Conservation (phyloP, 2,329 filamentous ascomycete genomes). For the Nothomitra cinnamomea region DNA sequence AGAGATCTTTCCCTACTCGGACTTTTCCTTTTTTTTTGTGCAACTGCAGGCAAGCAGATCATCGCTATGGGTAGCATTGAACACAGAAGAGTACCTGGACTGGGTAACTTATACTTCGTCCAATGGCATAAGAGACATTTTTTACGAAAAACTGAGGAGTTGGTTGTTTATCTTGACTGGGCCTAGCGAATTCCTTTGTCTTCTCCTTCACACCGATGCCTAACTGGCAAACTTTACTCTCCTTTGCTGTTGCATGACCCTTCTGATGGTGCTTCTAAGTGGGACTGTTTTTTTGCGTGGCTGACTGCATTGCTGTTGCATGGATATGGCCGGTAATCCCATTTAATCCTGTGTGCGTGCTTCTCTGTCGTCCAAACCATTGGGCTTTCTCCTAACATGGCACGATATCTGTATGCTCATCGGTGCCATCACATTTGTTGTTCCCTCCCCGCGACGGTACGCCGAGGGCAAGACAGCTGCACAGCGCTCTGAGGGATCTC, state of each 20-base stretch:
- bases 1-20: not conserved
- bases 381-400: not conserved
- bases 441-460: not conserved
- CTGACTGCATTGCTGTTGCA: not conserved
- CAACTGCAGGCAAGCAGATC: not conserved
- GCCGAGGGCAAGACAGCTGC: not conserved
- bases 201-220: not conserved
- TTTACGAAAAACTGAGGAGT: not conserved
- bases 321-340: conserved; percentile 1
- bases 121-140: conserved; percentile 2
- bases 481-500: conserved; percentile 4
- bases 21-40: not conserved
- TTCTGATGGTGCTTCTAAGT: not conserved
- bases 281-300: not conserved
- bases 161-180: not conserved
- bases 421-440: not conserved
- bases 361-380: not conserved
- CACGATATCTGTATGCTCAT: not conserved
- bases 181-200: conserved; percentile 1
- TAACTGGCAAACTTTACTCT: not conserved
- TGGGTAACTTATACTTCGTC: not conserved
- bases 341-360: not conserved
- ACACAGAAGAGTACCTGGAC: no score
- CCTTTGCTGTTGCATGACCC: not conserved
- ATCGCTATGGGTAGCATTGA: not conserved